phyloP scores from a whole-genome alignment of 2,329 filamentous ascomycete species.

The Xylaria sp. region DNA sequence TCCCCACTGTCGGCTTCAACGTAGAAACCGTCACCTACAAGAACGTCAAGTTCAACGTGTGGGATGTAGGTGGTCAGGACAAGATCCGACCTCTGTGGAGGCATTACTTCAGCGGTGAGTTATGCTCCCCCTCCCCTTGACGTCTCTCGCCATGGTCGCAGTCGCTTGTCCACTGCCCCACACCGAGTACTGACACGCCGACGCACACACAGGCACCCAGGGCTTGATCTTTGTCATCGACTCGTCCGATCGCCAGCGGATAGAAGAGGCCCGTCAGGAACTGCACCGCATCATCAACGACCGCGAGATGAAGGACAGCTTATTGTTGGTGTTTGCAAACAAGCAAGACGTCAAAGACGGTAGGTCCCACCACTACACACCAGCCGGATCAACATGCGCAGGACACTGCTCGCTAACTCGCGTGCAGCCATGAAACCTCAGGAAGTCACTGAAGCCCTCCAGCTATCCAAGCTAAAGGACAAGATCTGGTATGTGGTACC shows the following conservation, averaged over 20 bases:
- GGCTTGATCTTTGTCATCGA: conserved; percentile 99
- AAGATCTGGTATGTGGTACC: conserved; percentile 88
- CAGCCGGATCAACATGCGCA: background rate
- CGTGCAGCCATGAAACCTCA: conserved; percentile 77
- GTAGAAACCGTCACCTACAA: conserved; percentile 99
- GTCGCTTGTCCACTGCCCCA: background rate
- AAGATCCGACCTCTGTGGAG: conserved; percentile 98
- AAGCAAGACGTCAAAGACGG: conserved; percentile 94
- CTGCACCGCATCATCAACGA: conserved; percentile 98
- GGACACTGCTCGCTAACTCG: conserved; percentile 25
- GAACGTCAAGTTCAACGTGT: conserved; percentile 99
- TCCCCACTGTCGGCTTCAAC: conserved; percentile 98
- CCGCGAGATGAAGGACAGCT: conserved; percentile 94
- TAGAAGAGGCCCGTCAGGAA: conserved; percentile 93
- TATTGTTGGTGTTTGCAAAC: conserved; percentile 96
- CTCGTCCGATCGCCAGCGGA: conserved; percentile 88
- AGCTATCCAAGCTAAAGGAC: conserved; percentile 81
- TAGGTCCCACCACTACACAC: conserved; percentile 46
- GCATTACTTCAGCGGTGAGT: conserved; percentile 89
- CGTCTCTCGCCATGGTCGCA: background rate
- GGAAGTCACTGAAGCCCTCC: conserved; percentile 80
- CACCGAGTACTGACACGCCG: conserved; percentile 18
- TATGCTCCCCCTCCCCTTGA: background rate
- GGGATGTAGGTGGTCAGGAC: conserved; percentile 98
- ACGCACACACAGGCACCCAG: conserved; percentile 76